Percentiles rank a stretch among this genome's conserved stretches.
Conservation (phyloP, 257 asterid genomes). For the Nicotiana sylvestris region DNA sequence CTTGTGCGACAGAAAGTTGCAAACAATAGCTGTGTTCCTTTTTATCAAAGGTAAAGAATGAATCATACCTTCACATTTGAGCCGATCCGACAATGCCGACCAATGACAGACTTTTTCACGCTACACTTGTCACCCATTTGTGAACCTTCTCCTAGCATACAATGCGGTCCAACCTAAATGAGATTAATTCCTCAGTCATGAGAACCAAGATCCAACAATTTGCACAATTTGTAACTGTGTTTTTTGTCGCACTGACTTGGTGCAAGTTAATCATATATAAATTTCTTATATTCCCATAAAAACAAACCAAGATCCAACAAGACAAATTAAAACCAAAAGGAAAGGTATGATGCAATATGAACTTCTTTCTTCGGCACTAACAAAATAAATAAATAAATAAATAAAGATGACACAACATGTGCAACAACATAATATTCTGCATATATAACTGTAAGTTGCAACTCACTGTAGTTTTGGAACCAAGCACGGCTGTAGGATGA, state of each 20-base stretch:
- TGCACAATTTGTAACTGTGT: not conserved
- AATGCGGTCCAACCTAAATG: conserved; percentile 91
- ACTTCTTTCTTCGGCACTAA: not conserved
- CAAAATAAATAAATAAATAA: not conserved
- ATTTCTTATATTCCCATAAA: not conserved
- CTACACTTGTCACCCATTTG: conserved; percentile 98
- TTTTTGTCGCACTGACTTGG: not conserved
- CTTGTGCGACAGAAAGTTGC: not conserved
- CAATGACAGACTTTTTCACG: conserved; percentile 90
- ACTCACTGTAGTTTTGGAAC: conserved; percentile 93
- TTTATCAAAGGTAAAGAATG: not conserved
- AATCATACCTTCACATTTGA: conserved; percentile 92
- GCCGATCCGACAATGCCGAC: conserved; percentile 96
- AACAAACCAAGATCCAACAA: conserved; percentile 1
- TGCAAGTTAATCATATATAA: not conserved
- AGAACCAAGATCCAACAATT: conserved; percentile 3
- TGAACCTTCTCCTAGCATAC: conserved; percentile 95
- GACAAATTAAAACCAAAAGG: not conserved
- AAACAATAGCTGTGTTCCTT: not conserved
- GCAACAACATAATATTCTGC: not conserved
- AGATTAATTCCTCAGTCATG: conserved; percentile 13
- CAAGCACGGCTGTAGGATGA: conserved; percentile 70
- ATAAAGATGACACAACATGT: not conserved
- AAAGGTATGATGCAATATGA: not conserved
- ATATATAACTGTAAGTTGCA: not conserved